Evolutionary conservation across 768 basidiomycete genomes (phyloP), one percentile per base, ranked within the genome.

Genomic region (Amanita pseudoporphyria): DNA sequence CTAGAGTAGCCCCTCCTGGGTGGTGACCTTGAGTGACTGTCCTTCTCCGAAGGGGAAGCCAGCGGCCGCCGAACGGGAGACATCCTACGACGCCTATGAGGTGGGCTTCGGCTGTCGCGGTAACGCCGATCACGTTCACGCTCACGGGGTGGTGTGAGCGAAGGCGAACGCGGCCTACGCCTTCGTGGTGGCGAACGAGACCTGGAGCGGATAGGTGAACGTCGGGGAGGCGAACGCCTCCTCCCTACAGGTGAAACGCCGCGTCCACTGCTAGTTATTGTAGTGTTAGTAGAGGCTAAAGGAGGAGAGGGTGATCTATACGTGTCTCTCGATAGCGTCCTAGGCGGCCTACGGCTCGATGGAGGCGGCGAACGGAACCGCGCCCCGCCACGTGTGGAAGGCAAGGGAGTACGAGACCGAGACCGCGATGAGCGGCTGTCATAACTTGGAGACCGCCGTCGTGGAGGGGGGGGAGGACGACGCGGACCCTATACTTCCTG

Each of bases 61-160:
- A 55, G 63, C 9, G 67, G 65, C 19, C 60, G 49, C 22, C 31
- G 57, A 21, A 58, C 51, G 22, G 68, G 67, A 22, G 72, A 72
- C 9, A 72, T 53, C 35, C 72, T 67, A 22, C 73, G 70, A 24
- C 71, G 65, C 6, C 77, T 69, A 18, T 69, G 56, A 31, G 73
- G 78, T 0, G 81, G 84, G 58, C 79, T 81, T 40, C 78, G 77
- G 53, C 76, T 79, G 54, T 71, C 71, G 41, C 68, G 58, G 45
- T 60, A 51, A 45, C 56, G 49, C 31, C 64, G 41, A 26, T 66
- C 63, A 33, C 71, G 68, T 39, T 61, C 62, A 26, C 60, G 56
- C 26, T 67, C 65, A 35, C 67, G 67, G 5, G 77, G 79, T 1
- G 79, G 76, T 0, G 79, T 67, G 30, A 60, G 67, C 7, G 84